phyloP scores from a whole-genome alignment of 164 flowering plant genomes.

The Macadamia tetraphylla region DNA sequence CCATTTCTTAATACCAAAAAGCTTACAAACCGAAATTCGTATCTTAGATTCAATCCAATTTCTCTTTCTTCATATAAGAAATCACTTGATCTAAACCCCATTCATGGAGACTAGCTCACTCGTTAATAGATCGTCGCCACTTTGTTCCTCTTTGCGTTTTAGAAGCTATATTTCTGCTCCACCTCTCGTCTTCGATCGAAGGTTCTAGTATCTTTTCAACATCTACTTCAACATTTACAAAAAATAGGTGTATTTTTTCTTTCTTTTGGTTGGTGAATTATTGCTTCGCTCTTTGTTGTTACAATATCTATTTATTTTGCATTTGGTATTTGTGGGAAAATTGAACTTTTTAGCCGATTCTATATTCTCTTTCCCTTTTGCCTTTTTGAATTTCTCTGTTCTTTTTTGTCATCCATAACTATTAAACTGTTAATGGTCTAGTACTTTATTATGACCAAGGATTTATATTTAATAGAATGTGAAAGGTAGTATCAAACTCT shows the following conservation, averaged over 20 bases:
- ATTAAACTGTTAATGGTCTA: neutral
- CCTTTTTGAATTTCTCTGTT: too few relatives aligned
- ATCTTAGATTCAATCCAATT: slow-evolving; percentile 17
- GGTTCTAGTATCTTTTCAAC: slow-evolving; percentile 67
- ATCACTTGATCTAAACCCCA: slow-evolving; percentile 21
- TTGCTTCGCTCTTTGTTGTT: too few relatives aligned
- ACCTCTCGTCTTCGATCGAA: slow-evolving; percentile 14
- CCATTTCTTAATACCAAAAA: slow-evolving; percentile 22
- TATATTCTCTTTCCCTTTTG: too few relatives aligned
- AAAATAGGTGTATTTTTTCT: slow-evolving; percentile 48
- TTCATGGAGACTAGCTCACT: slow-evolving; percentile 14
- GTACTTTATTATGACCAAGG: neutral
- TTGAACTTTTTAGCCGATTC: too few relatives aligned
- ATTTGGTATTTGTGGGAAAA: neutral
- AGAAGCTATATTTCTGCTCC: slow-evolving; percentile 15
- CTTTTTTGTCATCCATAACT: too few relatives aligned
- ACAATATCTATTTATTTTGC: neutral
- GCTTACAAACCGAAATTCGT: slow-evolving; percentile 1
- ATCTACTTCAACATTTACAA: slow-evolving; percentile 87
- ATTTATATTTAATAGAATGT: neutral
- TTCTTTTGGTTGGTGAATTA: too few relatives aligned
- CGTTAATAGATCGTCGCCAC: slow-evolving; percentile 7
- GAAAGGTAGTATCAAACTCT: too few relatives aligned
- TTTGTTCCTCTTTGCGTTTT: slow-evolving; percentile 8
- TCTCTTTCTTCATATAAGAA: slow-evolving; percentile 16